A percentile compares a stretch with the other conserved stretches of the same genome.
These are phyloP conservation scores for Triangularia verruculosa DNA, from an alignment of 2,329 filamentous ascomycete species.

Conservation along the genomic window DNA sequence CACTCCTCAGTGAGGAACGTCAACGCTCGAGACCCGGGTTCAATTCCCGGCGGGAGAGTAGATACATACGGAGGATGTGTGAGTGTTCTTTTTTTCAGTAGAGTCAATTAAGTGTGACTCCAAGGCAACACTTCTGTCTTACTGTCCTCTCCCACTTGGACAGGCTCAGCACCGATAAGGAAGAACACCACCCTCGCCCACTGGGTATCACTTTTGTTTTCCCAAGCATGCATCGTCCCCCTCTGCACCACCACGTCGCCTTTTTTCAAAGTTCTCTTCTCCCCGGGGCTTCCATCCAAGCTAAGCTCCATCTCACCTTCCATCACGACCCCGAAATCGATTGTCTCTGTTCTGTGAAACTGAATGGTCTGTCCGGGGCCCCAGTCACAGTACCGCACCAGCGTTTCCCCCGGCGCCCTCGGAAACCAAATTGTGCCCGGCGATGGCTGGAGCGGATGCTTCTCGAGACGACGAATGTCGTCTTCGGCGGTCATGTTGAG, in stretches of 20 bases:
- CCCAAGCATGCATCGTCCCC: slow-evolving; percentile 45
- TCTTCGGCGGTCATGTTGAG: slow-evolving; percentile 9
- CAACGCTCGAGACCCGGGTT: neutral
- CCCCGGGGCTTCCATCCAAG: slow-evolving; percentile 41
- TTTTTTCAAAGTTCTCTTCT: slow-evolving; percentile 38
- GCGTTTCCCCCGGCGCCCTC: neutral
- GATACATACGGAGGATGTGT: neutral
- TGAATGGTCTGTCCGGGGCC: slow-evolving; percentile 8
- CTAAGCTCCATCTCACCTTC: slow-evolving; percentile 47
- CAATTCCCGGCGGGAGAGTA: neutral
- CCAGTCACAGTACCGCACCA: slow-evolving; percentile 23
- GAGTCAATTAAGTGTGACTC: neutral
- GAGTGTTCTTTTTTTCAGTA: neutral
- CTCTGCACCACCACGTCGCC: slow-evolving; percentile 50
- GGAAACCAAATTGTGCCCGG: slow-evolving; percentile 19
- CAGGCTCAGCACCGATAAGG: slow-evolving; percentile 29
- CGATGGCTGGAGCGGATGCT: neutral
- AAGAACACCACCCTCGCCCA: slow-evolving; percentile 43
- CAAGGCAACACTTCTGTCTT: slow-evolving; percentile 10
- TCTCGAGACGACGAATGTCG: slow-evolving; percentile 3
- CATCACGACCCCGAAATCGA: slow-evolving; percentile 43
- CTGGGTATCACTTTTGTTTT: slow-evolving; percentile 37
- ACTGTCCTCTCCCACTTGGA: slow-evolving; percentile 27
- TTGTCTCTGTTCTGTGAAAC: slow-evolving; percentile 22
- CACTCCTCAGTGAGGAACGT: no score